Percentiles rank a stretch among this genome's conserved stretches.
Conservation (phyloP, 345 rosid genomes). For the Camelina hispida region DNA sequence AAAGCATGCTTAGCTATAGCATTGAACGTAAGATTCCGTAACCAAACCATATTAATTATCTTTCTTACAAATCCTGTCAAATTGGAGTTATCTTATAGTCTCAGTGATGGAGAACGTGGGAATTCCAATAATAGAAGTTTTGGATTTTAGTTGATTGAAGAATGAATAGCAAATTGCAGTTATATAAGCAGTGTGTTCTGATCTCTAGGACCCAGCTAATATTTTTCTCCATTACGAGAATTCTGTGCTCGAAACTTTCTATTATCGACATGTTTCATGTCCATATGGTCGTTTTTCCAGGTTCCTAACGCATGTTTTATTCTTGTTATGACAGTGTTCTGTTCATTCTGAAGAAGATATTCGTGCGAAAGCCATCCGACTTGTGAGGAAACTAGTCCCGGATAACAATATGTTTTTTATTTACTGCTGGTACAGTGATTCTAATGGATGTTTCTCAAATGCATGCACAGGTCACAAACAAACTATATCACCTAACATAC, state of each 20-base stretch:
- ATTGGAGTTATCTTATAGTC: slow-evolving; percentile 28
- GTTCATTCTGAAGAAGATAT: slow-evolving; percentile 91
- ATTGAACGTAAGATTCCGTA: slow-evolving; percentile 64
- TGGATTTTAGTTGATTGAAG: slow-evolving; percentile 22
- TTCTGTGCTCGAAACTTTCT: slow-evolving; percentile 11
- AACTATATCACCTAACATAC: slow-evolving; percentile 83
- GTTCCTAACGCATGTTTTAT: slow-evolving; percentile 41
- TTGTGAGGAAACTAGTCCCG: slow-evolving; percentile 57
- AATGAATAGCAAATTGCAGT: slow-evolving; percentile 6
- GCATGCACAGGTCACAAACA: slow-evolving; percentile 81
- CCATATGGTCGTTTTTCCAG: slow-evolving; percentile 25
- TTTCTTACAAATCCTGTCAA: slow-evolving; percentile 25
- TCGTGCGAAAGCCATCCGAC: slow-evolving; percentile 90
- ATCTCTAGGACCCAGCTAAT: background rate
- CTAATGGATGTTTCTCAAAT: slow-evolving; percentile 41
- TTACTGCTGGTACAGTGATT: slow-evolving; percentile 26
- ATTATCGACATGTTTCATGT: slow-evolving; percentile 2
- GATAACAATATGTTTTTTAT: slow-evolving; percentile 26
- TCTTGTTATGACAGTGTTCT: slow-evolving; percentile 73
- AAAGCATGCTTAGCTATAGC: slow-evolving; percentile 86
- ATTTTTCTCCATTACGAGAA: slow-evolving; percentile 14
- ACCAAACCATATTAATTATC: slow-evolving; percentile 13
- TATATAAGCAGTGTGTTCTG: slow-evolving; percentile 13
- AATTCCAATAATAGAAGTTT: slow-evolving; percentile 12
- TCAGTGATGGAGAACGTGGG: slow-evolving; percentile 14